A percentile compares a stretch with the other conserved stretches of the same genome.
Conservation (phyloP, 2,329 filamentous ascomycete species). For the Aspergillus felis region DNA sequence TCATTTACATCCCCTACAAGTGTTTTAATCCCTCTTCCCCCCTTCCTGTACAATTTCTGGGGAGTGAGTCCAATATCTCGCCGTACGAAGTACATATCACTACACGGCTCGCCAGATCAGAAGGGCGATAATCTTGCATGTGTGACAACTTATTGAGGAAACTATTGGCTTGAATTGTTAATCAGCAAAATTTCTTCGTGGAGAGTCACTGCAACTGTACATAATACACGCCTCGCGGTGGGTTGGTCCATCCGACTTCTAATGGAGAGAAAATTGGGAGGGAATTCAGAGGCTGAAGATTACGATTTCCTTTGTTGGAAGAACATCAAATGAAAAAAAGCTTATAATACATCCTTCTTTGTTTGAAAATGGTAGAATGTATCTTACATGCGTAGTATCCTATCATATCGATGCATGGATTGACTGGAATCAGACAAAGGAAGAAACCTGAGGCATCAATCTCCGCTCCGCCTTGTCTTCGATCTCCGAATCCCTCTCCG, state of each 20-base stretch:
- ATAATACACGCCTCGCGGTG: constrained; percentile 22
- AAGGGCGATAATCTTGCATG: constrained; percentile 13
- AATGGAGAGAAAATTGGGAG: constrained; percentile 22
- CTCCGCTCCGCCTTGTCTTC: constrained; percentile 16
- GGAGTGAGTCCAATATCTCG: constrained; percentile 17
- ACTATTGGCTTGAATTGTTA: neutral
- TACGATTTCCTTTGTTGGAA: constrained; percentile 30
- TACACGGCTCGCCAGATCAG: constrained; percentile 16
- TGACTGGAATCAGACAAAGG: neutral
- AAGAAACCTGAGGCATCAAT: constrained; percentile 1
- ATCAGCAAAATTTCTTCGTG: neutral
- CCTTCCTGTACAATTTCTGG: constrained; percentile 25
- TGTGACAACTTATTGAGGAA: constrained; percentile 10
- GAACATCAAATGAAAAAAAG: constrained; percentile 18
- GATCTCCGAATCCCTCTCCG: constrained; percentile 2
- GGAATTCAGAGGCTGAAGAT: constrained; percentile 23
- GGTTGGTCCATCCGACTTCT: constrained; percentile 18
- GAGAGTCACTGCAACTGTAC: constrained; percentile 28
- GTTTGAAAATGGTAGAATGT: neutral
- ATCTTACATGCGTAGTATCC: neutral
- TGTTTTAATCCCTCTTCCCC: constrained; percentile 18
- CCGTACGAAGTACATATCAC: constrained; percentile 28
- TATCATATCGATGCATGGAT: neutral
- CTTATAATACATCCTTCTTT: neutral
- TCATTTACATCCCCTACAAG: neutral